Conservation (phyloP, 768 basidiomycete species). For the Pisolithus orientalis region DNA sequence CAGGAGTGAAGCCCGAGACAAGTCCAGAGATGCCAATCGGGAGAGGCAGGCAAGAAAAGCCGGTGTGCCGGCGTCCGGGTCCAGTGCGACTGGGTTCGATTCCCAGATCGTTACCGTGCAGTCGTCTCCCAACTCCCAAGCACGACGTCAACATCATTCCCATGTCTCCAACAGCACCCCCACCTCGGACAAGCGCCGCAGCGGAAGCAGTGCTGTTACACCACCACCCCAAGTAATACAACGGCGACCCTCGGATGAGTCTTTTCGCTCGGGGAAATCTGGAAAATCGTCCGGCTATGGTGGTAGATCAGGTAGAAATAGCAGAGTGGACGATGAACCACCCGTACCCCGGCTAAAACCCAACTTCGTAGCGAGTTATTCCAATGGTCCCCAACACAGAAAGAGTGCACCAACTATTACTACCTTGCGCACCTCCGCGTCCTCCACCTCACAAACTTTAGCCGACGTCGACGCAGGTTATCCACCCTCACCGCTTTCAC, state of each 20-base stretch:
- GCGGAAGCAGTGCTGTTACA: slow-evolving; percentile 19
- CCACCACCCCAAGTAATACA: slow-evolving; percentile 13
- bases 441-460: slow-evolving; percentile 22
- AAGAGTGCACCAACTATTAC: slow-evolving; percentile 46
- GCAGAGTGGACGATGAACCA: slow-evolving; percentile 20
- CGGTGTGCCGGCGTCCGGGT: neutral
- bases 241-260: slow-evolving; percentile 34
- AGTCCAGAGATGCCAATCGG: slow-evolving; percentile 6
- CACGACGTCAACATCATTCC: slow-evolving; percentile 1
- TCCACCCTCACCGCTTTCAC: slow-evolving; percentile 25
- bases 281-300: slow-evolving; percentile 19
- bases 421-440: slow-evolving; percentile 14
- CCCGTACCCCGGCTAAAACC: slow-evolving; percentile 27
- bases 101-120: neutral
- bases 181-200: slow-evolving; percentile 18
- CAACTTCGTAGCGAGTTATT: slow-evolving; percentile 16
- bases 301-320: slow-evolving; percentile 26
- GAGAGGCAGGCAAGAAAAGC: slow-evolving; percentile 11
- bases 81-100: neutral
- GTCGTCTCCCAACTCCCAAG: neutral
- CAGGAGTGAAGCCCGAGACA: neutral
- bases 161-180: neutral
- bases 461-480: slow-evolving; percentile 18
- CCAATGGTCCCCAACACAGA: slow-evolving; percentile 28
- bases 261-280: slow-evolving; percentile 37